Conservation (phyloP, 2,329 filamentous ascomycete genomes). For the Botrytis hyacinthi region DNA sequence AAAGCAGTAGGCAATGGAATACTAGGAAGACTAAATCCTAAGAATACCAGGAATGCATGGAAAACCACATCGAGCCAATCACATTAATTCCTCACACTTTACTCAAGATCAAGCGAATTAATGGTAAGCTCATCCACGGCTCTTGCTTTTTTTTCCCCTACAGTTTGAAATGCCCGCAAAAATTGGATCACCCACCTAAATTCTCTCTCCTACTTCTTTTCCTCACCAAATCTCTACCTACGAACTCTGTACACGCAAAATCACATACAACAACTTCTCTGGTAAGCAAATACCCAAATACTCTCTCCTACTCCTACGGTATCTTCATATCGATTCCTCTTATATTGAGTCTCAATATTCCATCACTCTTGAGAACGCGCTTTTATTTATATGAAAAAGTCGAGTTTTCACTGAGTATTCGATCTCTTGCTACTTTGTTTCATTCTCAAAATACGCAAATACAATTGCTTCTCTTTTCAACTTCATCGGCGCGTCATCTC, state of each 20-base stretch:
- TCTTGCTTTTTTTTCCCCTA: conserved; percentile 13
- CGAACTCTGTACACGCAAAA: conserved; percentile 15
- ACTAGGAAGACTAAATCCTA: too few relatives aligned
- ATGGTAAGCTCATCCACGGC: neutral
- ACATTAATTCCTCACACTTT: neutral
- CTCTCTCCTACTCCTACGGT: neutral
- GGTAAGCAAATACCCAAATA: neutral
- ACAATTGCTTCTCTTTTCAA: conserved; percentile 18
- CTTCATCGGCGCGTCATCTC: conserved; percentile 16
- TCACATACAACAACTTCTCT: conserved; percentile 10
- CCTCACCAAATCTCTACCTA: conserved; percentile 18
- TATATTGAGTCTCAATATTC: neutral
- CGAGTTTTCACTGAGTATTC: neutral
- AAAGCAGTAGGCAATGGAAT: neutral
- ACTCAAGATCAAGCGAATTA: neutral
- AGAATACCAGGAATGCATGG: conserved; percentile 2
- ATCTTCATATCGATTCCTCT: neutral
- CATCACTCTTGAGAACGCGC: neutral
- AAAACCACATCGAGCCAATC: neutral
- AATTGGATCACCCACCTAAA: conserved; percentile 12
- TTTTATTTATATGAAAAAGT: conserved; percentile 3
- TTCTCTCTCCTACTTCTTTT: conserved; percentile 15
- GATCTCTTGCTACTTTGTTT: neutral
- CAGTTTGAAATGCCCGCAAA: conserved; percentile 16
- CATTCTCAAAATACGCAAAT: neutral